Base-by-base conservation (phyloP, 192 early-diverging fungal species). In the Gamsiella multidivaricata region DNA sequence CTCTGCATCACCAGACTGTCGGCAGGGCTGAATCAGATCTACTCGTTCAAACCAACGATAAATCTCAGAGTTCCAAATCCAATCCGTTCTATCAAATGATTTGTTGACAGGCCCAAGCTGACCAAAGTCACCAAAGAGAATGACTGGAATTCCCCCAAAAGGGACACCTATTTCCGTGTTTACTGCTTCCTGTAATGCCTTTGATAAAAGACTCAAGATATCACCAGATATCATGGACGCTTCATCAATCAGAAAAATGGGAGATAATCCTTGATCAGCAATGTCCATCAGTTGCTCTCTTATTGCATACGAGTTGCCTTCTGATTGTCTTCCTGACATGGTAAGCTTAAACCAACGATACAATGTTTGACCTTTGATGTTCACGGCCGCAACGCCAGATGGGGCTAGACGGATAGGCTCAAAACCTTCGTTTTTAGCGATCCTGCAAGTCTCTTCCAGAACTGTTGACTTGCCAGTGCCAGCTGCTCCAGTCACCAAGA, bases 401-500 rank as follows among this genome's bases (percentile, higher is more conserved):
- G 54, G 54, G 3, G 52, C 65, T 2, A 67, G 43, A 28, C 54
- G 41, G 6, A 67, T 49, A 14, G 54, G 65, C 43, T 46, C 43
- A 25, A 56, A 55, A 0, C 23, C 11, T 25, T 56, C 39, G 31
- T 67, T 28, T 8, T 47, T 26, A 43, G 43, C 54, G 41, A 67
- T 56, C 54, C 1, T 56, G 22, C 41, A 47, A 0, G 56, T 17
- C 52, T 49, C n/a, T 15, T 56, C 22, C 3, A 67, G 41, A 32
- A 67, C 53, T 0, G 54, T 41, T 2, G 65, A 67, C 31, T 57
- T 66, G 0, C 64, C 64, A 5, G 54, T 66, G 9, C 54, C 64
- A 5, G 64, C 64, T 6, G 64, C 64, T 37, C 64, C 64, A 39
- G 64, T 66, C 41, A 66, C 64, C 15, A 66, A 56, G 43, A 67